phyloP scores from a whole-genome alignment of 805 yeast genomes.

The Saccharomycopsis javanensis region DNA sequence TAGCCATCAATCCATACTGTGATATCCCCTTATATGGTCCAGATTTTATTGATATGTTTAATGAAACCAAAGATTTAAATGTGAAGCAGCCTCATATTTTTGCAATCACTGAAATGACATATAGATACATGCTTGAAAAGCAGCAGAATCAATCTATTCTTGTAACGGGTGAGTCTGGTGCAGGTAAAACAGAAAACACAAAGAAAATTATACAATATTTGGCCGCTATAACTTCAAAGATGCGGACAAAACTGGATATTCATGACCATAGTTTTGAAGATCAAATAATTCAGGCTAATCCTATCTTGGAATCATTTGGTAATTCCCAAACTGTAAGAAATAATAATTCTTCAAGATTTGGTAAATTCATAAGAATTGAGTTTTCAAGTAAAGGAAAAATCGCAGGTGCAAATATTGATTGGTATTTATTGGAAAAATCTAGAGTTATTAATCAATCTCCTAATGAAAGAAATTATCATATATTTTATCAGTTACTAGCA shows the following conservation, averaged over 20 bases:
- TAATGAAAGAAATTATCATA: constrained; percentile 86
- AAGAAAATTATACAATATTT: constrained; percentile 89
- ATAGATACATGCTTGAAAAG: constrained; percentile 58
- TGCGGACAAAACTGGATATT: not conserved
- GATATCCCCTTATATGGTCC: constrained; percentile 59
- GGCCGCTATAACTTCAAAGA: constrained; percentile 55
- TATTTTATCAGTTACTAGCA: constrained; percentile 78
- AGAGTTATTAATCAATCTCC: constrained; percentile 72
- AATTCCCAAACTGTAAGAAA: constrained; percentile 93
- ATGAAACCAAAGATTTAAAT: constrained; percentile 28
- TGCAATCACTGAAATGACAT: constrained; percentile 82
- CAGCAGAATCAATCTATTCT: constrained; percentile 77
- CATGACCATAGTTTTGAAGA: constrained; percentile 47
- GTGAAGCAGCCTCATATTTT: constrained; percentile 77
- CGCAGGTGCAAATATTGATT: constrained; percentile 85
- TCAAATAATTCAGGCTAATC: constrained; percentile 87
- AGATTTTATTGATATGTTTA: constrained; percentile 48
- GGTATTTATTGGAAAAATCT: constrained; percentile 89
- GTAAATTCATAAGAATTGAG: constrained; percentile 86
- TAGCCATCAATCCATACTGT: constrained; percentile 90
- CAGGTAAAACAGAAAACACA: constrained; percentile 97
- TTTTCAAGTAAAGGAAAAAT: constrained; percentile 56
- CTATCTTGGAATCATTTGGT: constrained; percentile 92
- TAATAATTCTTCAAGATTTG: constrained; percentile 92
- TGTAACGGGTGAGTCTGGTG: constrained; percentile 99